Base-by-base conservation (phyloP, 139 green algal species). In the Coelastrella sp. region DNA sequence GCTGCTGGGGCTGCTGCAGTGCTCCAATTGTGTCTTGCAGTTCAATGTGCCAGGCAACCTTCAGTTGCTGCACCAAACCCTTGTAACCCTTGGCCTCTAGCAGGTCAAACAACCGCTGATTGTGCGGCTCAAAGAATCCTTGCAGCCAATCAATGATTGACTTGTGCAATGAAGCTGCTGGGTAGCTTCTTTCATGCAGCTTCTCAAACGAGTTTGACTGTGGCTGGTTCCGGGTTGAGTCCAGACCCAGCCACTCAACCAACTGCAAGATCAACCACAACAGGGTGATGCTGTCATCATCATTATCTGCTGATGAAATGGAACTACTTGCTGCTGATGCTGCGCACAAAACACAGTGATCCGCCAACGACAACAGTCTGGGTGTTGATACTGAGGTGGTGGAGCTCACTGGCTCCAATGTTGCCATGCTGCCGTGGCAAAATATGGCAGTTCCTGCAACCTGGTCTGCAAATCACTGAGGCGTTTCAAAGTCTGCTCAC, bases 211-310 rank as follows among this genome's bases (percentile, higher is more conserved):
- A 72, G 14, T 59, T 70, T 59, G 56, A 49, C 12, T 70, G 27
- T 17, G 68, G 78, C 6, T 22, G 9, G 8, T 24, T 72, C 7
- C 57, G 22, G 0, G 80, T 56, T 3, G 80, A 24, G 58, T 85
- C 80, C 57, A 85, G 80, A 56, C 80, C 58, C 35, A 85, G 20
- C 80, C 80, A 85, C n/a, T 85, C 58, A 17, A 85, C 80, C 58
- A 85, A 56, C 80, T 85, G 63, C 14, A 15, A 70, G 63, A 12
- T 20, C 63, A 70, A 70, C 12, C 63, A 70, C 12, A 70, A 20
- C 63, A 15, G 12, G 14, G 63, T 70, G 14, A 70, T 20, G 11
- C 14, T 15, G 63, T 70, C 14, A 70, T 15, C 11, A 70, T 4
- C 63, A 15, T 20, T 0, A 70, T 12, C 63, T 70, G 63, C 63